Evolutionary conservation across 805 yeast genomes (phyloP).

Genomic region (Yamadazyma kitorensis): DNA sequence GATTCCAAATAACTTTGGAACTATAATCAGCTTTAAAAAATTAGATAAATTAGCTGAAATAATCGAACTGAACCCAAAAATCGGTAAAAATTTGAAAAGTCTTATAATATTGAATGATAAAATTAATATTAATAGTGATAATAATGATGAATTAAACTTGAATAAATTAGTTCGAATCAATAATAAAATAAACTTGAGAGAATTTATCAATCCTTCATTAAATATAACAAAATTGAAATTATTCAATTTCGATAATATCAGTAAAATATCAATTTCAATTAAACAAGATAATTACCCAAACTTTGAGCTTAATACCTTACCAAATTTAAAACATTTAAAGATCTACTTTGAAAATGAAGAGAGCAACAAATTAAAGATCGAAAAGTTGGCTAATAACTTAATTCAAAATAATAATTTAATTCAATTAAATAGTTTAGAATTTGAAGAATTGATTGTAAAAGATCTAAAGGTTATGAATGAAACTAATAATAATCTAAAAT

Average conservation of each 20-base stretch:
- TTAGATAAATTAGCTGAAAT: slow-evolving; percentile 13
- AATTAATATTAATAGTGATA: not conserved
- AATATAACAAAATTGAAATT: not conserved
- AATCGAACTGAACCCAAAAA: slow-evolving; percentile 10
- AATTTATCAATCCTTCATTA: slow-evolving; percentile 5
- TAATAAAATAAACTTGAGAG: not conserved
- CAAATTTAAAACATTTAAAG: slow-evolving; percentile 14
- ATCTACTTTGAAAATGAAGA: slow-evolving; percentile 13
- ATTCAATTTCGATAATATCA: slow-evolving; percentile 2
- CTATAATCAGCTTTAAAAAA: slow-evolving; percentile 14
- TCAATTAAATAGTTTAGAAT: slow-evolving; percentile 15
- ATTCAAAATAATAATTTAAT: slow-evolving; percentile 2
- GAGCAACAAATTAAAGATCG: slow-evolving; percentile 5
- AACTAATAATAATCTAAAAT: slow-evolving; percentile 12
- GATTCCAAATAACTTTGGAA: slow-evolving; percentile 17
- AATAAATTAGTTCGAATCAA: not conserved
- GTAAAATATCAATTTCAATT: slow-evolving; percentile 1
- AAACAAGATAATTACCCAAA: slow-evolving; percentile 1
- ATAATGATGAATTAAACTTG: slow-evolving; percentile 1
- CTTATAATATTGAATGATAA: slow-evolving; percentile 6
- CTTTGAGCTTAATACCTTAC: slow-evolving; percentile 2
- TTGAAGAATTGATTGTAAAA: slow-evolving; percentile 12
- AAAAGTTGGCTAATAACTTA: slow-evolving; percentile 11
- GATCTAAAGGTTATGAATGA: slow-evolving; percentile 17
- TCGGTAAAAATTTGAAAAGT: slow-evolving; percentile 2